phyloP scores from a whole-genome alignment of 108 stramenopile genomes.

The Fistulifera solaris region DNA sequence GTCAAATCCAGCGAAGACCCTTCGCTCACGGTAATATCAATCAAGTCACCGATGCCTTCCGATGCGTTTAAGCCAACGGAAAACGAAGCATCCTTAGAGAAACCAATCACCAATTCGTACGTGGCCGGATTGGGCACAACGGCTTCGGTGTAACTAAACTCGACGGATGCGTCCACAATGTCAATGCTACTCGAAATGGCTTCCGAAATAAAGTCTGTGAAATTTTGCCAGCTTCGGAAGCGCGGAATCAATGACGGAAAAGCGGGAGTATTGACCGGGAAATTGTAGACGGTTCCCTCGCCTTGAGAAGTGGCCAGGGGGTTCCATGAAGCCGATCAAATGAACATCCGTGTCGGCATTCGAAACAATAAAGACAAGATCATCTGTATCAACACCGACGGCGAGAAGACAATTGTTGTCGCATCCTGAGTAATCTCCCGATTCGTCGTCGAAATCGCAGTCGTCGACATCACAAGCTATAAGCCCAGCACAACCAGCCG shows the following conservation, averaged over 20 bases:
- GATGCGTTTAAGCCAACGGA: constrained; percentile 11
- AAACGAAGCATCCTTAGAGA: constrained; percentile 8
- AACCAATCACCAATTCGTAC: constrained; percentile 3
- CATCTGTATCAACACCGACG: neutral
- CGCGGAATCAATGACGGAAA: constrained; percentile 1
- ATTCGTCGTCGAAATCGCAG: neutral
- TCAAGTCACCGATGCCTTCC: constrained; percentile 19
- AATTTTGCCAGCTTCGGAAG: constrained; percentile 2
- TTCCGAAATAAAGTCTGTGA: neutral
- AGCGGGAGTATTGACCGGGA: constrained; percentile 1
- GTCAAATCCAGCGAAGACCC: too few relatives aligned
- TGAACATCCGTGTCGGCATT: too few relatives aligned
- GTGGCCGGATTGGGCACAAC: too few relatives aligned
- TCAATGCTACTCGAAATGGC: too few relatives aligned
- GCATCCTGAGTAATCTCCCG: neutral
- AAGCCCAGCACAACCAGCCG: neutral
- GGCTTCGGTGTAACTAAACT: too few relatives aligned
- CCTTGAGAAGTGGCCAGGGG: too few relatives aligned
- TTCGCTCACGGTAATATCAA: constrained; percentile 12
- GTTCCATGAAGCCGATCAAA: too few relatives aligned
- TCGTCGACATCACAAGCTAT: neutral
- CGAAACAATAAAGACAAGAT: neutral
- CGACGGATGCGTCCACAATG: too few relatives aligned
- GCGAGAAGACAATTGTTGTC: neutral
- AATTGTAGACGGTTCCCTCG: neutral